Base-by-base conservation (phyloP, 371 early-diverging fungal species). In the Mortierella polycephala region DNA sequence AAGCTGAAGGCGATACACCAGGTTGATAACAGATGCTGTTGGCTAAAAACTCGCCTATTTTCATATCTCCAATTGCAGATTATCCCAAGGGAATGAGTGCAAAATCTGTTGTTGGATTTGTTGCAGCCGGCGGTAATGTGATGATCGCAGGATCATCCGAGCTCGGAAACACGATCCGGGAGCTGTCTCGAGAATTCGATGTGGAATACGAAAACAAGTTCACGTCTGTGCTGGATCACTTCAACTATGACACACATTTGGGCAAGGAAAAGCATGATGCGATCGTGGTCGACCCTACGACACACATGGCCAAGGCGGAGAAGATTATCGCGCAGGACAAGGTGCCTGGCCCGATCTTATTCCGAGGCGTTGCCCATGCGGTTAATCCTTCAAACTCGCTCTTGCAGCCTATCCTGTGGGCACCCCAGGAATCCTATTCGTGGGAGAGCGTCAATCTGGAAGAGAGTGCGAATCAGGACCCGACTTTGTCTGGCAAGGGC, bases 61-160 rank as follows among this genome's bases (percentile, higher is more conserved):
- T 54, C 53, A 41, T 46, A 39, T 41, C 30, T 42, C 0, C 42
- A 18, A 56, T 51, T 44, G 47, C 81, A 74, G 84, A 64, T 20
- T 84, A 88, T 58, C 87, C 88, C 54, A 69, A 75, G 30, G 71
- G 73, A 2, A 64, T 93, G 54, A 83, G 67, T 56, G 87, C 86
- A 45, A 74, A 82, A n/a, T 64, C 86, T 45, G 82, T 99, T 14
- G 83, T 96, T 57, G 88, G 95, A 53, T 99, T 94, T 82, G 90
- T 97, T 41, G 91, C 95, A 56, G 84, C 87, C 37, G 98, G 98
- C 44, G 99, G 98, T n/a, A 98, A 97, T 77, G 80, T 97, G 47
- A 65, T 99, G 10, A 69, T 96, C 18, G 94, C 93, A 3, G 88
- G 88, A 2, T 85, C 88, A 9, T 66, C 87, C 47, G 85, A 88